These are phyloP conservation scores for Teratosphaeria zuluensis DNA, from an alignment of 2,329 filamentous ascomycete species.

Conservation along the genomic window DNA sequence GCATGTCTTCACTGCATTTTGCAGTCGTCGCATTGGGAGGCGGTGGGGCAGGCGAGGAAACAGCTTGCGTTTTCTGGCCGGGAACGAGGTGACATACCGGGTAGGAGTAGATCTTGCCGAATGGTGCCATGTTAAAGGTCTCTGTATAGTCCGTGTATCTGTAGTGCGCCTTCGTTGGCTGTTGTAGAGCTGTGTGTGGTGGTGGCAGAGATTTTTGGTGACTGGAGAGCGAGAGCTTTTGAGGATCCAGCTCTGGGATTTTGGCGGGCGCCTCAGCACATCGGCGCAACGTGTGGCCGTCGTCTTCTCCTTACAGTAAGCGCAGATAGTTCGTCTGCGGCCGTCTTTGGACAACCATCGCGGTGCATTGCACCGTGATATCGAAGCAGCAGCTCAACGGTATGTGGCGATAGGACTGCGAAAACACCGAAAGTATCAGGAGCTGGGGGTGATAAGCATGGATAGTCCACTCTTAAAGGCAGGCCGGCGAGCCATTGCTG, in stretches of 20 bases:
- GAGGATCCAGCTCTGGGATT: background rate
- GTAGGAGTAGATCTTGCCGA: constrained; percentile 94
- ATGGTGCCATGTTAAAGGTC: constrained; percentile 45
- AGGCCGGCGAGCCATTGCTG: constrained; percentile 19
- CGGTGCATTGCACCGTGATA: background rate
- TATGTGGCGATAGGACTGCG: background rate
- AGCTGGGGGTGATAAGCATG: background rate
- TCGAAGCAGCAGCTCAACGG: background rate
- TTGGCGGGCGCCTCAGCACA: background rate
- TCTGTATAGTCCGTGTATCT: constrained; percentile 6
- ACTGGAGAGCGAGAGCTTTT: background rate
- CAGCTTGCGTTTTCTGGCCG: background rate
- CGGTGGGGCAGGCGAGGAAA: constrained; percentile 1
- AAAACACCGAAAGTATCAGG: background rate
- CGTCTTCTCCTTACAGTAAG: background rate
- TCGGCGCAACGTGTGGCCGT: background rate
- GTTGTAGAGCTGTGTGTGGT: background rate
- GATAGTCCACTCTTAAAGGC: background rate
- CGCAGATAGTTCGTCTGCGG: background rate
- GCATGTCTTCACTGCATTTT: background rate
- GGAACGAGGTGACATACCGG: constrained; percentile 46
- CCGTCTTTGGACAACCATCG: no score
- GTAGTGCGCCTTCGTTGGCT: constrained; percentile 25
- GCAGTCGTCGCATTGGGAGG: background rate
- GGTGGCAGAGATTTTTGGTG: background rate